phyloP scores from a whole-genome alignment of 106 monocot species.

The Dendrobium huoshanense region DNA sequence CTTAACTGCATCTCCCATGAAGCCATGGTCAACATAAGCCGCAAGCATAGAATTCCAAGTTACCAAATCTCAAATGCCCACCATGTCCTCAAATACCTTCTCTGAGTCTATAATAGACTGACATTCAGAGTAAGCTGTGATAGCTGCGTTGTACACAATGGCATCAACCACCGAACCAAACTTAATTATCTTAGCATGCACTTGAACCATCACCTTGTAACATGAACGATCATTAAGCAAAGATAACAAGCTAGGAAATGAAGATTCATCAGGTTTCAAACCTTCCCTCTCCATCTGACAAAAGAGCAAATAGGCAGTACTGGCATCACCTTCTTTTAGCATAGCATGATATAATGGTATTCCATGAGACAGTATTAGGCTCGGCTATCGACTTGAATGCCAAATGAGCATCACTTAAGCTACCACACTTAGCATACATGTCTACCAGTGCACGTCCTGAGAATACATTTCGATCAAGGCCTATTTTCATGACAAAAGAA shows the following conservation, averaged over 20 bases:
- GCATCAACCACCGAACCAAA: slow-evolving; percentile 27
- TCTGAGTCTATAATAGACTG: slow-evolving; percentile 32
- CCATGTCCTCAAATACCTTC: slow-evolving; percentile 48
- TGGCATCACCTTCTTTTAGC: slow-evolving; percentile 18
- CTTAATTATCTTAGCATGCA: slow-evolving; percentile 58
- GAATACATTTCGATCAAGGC: slow-evolving; percentile 54
- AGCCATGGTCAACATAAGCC: slow-evolving; percentile 39
- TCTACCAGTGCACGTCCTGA: slow-evolving; percentile 52
- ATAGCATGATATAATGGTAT: slow-evolving; percentile 44
- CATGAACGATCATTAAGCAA: slow-evolving; percentile 19
- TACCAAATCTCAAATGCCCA: slow-evolving; percentile 35
- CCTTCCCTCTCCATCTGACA: slow-evolving; percentile 39
- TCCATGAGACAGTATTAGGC: slow-evolving; percentile 60
- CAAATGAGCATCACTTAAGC: slow-evolving; percentile 20
- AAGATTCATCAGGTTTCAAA: slow-evolving; percentile 39
- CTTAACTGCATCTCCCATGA: slow-evolving; percentile 18
- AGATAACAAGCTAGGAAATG: slow-evolving; percentile 57
- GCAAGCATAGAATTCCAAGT: slow-evolving; percentile 77
- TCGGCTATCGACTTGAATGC: slow-evolving; percentile 26
- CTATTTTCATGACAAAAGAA: slow-evolving; percentile 29
- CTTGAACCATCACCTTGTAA: slow-evolving; percentile 21
- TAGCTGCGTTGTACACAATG: slow-evolving; percentile 54
- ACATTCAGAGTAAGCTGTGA: slow-evolving; percentile 57
- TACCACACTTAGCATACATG: slow-evolving; percentile 55
- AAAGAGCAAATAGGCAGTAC: slow-evolving; percentile 22